Evolutionary conservation across 176 grass and related monocot genomes (phyloP), one percentile per base, ranked within the genome.

Genomic region (Oryza coarctata): DNA sequence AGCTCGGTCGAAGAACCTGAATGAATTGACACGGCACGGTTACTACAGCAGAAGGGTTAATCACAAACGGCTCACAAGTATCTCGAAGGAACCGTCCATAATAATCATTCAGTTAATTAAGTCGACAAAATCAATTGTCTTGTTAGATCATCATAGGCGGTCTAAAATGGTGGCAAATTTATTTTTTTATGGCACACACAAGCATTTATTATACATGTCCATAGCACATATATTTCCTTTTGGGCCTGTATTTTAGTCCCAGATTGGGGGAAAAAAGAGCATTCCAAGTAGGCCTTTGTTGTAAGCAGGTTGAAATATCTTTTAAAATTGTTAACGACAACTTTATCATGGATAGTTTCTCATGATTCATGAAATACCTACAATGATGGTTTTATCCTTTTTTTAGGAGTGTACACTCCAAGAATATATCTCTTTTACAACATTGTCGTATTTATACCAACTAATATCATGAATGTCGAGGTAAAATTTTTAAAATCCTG

Each of bases 1-100:
- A 1, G 80, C 80, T 70, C 80, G 80, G 68, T 82, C 80, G 27
- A 82, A 82, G 68, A 73, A 82, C 68, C 80, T 82, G 68, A 14
- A 57, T 18, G 50, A 15, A 11, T 62, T 72, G 47, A 26, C 13
- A 40, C 26, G 17, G n/a, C 35, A 50, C 12, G 28, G n/a, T 36
- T 12, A 14, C 20, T 40, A 39, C 13, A 45, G 43, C 43, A 45
- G 43, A 45, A 45, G 13, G 43, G 43, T 45, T 45, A 13, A 45
- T 45, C 43, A 45, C 43, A 45, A 45, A 45, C 43, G 13, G 43
- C 13, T 45, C 43, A 15, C 3, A 45, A 45, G 17, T 7, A 12
- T 7, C 0, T 3, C 7, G 5, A 8, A 22, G 17, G 15, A 52
- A 20, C 49, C 17, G 17, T 52, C 15, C 7, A 52, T 20, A 20